phyloP scores from a whole-genome alignment of 75 land plant species.

The Chamaecyparis obtusa region DNA sequence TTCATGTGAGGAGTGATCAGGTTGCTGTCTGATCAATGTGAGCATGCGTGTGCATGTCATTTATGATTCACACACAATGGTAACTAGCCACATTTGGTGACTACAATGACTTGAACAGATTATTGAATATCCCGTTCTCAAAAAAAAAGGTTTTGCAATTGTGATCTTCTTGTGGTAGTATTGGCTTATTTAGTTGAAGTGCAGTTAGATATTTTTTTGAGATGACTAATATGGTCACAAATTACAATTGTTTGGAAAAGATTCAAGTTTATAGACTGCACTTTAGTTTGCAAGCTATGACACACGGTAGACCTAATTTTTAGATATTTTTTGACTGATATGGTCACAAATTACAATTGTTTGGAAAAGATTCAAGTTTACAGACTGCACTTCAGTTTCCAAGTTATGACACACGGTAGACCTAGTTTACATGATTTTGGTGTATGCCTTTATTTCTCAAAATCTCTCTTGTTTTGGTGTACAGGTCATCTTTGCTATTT shows the following conservation, averaged over 20 bases:
- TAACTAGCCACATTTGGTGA: no score
- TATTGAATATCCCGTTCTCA: neutral
- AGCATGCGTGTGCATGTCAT: no score
- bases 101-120: neutral
- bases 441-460: neutral
- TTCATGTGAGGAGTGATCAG: no score
- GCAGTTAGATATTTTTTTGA: neutral
- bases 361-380: neutral
- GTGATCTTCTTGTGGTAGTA: neutral
- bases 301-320: neutral
- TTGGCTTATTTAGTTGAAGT: neutral
- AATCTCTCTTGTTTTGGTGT: neutral
- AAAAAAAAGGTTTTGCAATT: neutral
- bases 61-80: no score
- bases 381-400: neutral
- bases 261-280: neutral
- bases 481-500: slow-evolving; percentile 82
- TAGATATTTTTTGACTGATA: neutral
- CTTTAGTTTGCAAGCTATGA: neutral
- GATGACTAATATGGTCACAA: neutral
- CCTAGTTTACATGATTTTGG: neutral
- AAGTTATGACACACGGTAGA: neutral
- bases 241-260: neutral
- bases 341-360: neutral
- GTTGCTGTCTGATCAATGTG: no score